A percentile compares a stretch with the other conserved stretches of the same genome.
Evolutionary conservation across 2,329 filamentous ascomycete species (phyloP).

Genomic region (Calonectria naviculata): DNA sequence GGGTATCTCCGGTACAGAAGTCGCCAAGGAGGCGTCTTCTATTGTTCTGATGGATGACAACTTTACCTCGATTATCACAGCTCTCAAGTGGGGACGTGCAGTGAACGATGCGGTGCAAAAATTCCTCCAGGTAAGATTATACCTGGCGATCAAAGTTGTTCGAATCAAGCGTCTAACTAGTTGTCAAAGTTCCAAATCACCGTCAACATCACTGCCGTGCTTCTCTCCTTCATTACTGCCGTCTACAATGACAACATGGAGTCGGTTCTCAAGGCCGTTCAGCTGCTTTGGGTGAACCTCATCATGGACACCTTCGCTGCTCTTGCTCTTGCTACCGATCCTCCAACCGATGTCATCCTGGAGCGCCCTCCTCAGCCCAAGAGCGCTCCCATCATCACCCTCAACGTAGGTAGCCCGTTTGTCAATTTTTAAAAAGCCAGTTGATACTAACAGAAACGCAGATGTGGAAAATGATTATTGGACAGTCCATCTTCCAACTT

Average conservation of each 20-base stretch:
- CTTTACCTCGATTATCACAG: constrained; percentile 73
- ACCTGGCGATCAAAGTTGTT: too few species aligned
- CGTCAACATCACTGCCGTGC: constrained; percentile 75
- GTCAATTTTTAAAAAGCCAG: neutral
- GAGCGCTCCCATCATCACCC: constrained; percentile 75
- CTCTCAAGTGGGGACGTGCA: constrained; percentile 73
- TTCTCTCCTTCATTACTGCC: constrained; percentile 72
- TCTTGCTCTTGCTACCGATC: constrained; percentile 68
- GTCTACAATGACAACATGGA: constrained; percentile 63
- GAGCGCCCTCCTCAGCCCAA: constrained; percentile 64
- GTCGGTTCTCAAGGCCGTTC: constrained; percentile 73
- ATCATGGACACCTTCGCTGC: constrained; percentile 78
- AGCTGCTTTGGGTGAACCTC: constrained; percentile 76
- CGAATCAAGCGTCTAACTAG: neutral
- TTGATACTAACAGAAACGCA: neutral
- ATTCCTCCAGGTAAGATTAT: constrained; percentile 59
- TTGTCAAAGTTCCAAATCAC: constrained; percentile 72
- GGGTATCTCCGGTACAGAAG: constrained; percentile 74
- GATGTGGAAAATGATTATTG: constrained; percentile 94
- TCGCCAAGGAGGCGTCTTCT: constrained; percentile 73
- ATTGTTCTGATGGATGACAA: constrained; percentile 77
- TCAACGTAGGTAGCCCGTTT: constrained; percentile 49
- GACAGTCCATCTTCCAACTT: constrained; percentile 82
- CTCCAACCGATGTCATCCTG: constrained; percentile 52
- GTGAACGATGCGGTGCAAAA: constrained; percentile 77